phyloP scores from a whole-genome alignment of 1,139 yeast species.

The Yamadazyma sp. region DNA sequence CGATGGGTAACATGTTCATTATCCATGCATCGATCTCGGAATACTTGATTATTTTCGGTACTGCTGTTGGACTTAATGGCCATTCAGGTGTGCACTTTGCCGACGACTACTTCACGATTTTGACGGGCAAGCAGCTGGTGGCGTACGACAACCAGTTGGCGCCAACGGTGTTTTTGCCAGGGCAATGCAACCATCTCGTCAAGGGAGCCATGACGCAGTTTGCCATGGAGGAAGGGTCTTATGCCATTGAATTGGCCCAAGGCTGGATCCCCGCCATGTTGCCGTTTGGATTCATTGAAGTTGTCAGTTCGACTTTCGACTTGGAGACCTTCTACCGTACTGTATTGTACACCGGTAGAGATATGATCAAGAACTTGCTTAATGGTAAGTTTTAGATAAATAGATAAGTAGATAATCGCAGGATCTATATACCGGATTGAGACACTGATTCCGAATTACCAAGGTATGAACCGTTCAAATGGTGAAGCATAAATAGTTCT shows the following conservation, averaged over 20 bases:
- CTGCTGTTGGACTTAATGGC: conserved; percentile 92
- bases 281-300: conserved; percentile 89
- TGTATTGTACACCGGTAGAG: conserved; percentile 67
- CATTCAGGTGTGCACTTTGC: conserved; percentile 96
- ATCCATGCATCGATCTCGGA: conserved; percentile 95
- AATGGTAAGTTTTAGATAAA: conserved; percentile 59
- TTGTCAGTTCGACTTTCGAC: conserved; percentile 79
- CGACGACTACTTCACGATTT: conserved; percentile 91
- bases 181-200: conserved; percentile 74
- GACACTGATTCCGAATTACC: not conserved
- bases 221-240: conserved; percentile 75
- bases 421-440: not conserved
- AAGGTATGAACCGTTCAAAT: too few relatives aligned
- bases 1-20: conserved; percentile 97
- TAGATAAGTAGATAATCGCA: not conserved
- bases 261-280: conserved; percentile 99
- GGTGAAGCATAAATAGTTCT: too few relatives aligned
- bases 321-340: conserved; percentile 67
- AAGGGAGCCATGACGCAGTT: conserved; percentile 83
- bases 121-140: conserved; percentile 76
- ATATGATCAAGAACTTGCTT: conserved; percentile 69
- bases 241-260: conserved; percentile 94
- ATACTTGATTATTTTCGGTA: conserved; percentile 85
- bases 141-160: conserved; percentile 59
- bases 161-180: conserved; percentile 73